Percentiles rank a stretch among this genome's conserved stretches.
These are phyloP conservation scores for Phyllostachys edulis DNA, from an alignment of 176 grass and related monocot genomes.

Conservation along the genomic window DNA sequence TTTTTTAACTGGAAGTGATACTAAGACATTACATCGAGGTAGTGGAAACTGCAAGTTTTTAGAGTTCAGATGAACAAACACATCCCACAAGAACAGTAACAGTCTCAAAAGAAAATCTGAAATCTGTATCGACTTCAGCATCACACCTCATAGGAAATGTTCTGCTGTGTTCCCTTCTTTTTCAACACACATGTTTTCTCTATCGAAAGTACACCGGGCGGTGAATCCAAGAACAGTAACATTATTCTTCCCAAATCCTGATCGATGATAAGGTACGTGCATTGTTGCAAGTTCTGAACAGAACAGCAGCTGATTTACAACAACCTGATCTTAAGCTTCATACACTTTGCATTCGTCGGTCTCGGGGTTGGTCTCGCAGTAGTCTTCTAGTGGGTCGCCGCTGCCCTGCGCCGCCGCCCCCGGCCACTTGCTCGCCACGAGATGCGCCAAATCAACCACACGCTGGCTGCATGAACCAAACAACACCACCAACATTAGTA, in stretches of 20 bases:
- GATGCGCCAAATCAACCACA: conserved; percentile 88
- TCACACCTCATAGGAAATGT: conserved; percentile 11
- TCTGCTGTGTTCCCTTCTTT: neutral
- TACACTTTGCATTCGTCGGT: conserved; percentile 95
- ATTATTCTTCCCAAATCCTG: neutral
- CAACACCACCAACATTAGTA: neutral
- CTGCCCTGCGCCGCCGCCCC: conserved; percentile 41
- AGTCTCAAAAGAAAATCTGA: neutral
- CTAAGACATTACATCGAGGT: neutral
- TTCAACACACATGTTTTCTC: neutral
- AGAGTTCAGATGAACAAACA: neutral
- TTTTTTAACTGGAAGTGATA: too few species aligned
- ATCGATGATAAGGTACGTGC: neutral
- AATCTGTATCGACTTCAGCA: conserved; percentile 19
- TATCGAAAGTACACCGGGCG: neutral
- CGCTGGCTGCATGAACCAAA: conserved; percentile 59
- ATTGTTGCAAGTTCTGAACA: conserved; percentile 14
- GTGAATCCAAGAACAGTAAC: neutral
- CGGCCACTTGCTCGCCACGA: conserved; percentile 90
- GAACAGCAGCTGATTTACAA: neutral
- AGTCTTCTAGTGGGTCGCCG: conserved; percentile 90
- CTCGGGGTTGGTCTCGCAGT: conserved; percentile 85
- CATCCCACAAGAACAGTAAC: neutral
- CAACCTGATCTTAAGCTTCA: conserved; percentile 34
- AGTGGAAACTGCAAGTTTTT: neutral